phyloP scores from a whole-genome alignment of 371 early-diverging fungal genomes.

The Mortierella sp. region DNA sequence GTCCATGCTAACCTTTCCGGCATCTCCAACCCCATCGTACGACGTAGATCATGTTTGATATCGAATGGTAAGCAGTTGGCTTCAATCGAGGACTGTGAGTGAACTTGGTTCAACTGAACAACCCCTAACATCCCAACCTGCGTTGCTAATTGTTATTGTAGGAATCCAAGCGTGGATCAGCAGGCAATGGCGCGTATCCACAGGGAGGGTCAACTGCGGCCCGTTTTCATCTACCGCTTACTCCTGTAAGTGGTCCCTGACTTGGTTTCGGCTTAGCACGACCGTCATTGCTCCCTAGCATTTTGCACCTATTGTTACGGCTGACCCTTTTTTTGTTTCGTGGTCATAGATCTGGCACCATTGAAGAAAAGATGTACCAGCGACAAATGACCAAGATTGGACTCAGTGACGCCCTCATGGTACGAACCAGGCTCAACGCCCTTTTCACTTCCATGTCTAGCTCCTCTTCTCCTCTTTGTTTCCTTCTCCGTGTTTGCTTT shows the following conservation, averaged over 20 bases:
- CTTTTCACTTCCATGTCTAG: background rate
- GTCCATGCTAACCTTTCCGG: background rate
- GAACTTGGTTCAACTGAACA: background rate
- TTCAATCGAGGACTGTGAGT: background rate
- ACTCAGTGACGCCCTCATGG: constrained; percentile 65
- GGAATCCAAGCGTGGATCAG: constrained; percentile 66
- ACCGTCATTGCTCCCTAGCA: background rate
- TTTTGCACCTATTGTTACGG: background rate
- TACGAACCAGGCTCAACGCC: constrained; percentile 12
- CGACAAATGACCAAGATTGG: constrained; percentile 69
- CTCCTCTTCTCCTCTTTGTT: background rate
- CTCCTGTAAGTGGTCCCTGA: constrained; percentile 50
- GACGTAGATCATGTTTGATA: constrained; percentile 64
- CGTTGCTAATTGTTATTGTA: background rate
- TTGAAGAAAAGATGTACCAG: constrained; percentile 73
- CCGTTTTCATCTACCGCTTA: constrained; percentile 74
- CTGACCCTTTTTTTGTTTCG: background rate
- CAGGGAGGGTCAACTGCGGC: constrained; percentile 75
- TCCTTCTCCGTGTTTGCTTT: constrained; percentile 4
- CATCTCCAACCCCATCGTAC: no score
- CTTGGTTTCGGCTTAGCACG: background rate
- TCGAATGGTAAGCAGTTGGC: constrained; percentile 61
- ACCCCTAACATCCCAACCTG: background rate
- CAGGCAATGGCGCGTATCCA: constrained; percentile 79
- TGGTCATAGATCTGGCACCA: constrained; percentile 58